Evolutionary conservation across 345 rosid genomes (phyloP).

Genomic region (Salix suchowensis): DNA sequence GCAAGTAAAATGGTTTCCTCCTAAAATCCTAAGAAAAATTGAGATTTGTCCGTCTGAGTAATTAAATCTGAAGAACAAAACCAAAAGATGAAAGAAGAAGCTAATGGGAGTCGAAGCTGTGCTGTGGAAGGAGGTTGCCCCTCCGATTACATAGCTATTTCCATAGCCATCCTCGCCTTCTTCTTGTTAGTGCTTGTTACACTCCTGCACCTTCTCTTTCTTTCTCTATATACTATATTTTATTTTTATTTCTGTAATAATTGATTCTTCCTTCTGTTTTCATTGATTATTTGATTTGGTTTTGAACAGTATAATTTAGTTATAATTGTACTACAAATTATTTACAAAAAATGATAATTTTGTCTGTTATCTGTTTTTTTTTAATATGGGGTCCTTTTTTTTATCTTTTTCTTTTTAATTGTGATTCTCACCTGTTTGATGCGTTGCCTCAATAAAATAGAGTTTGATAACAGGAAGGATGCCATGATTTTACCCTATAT

Average conservation of each 20-base stretch:
- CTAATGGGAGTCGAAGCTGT: constrained; percentile 43
- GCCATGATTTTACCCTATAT: too few relatives aligned
- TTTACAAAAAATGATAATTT: background rate
- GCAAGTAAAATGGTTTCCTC: too few relatives aligned
- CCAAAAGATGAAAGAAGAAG: constrained; percentile 9
- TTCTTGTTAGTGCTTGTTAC: constrained; percentile 39
- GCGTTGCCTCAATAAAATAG: constrained; percentile 14
- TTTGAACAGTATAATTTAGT: background rate
- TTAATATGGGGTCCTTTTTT: background rate
- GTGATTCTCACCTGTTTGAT: constrained; percentile 20
- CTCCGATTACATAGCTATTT: constrained; percentile 69
- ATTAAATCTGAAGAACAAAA: background rate
- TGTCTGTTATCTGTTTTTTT: background rate
- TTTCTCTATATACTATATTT: background rate
- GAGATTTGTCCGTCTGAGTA: too few relatives aligned
- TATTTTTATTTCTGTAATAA: background rate
- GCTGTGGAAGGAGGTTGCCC: constrained; percentile 76
- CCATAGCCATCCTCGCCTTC: constrained; percentile 51
- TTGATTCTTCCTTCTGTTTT: background rate
- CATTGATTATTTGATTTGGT: background rate
- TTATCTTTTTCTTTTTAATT: too few relatives aligned
- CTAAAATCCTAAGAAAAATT: too few relatives aligned
- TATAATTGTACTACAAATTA: too few relatives aligned
- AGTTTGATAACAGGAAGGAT: background rate
- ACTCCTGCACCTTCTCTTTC: background rate